These are phyloP conservation scores for Suillus subaureus DNA, from an alignment of 768 basidiomycete genomes.

Conservation along the genomic window DNA sequence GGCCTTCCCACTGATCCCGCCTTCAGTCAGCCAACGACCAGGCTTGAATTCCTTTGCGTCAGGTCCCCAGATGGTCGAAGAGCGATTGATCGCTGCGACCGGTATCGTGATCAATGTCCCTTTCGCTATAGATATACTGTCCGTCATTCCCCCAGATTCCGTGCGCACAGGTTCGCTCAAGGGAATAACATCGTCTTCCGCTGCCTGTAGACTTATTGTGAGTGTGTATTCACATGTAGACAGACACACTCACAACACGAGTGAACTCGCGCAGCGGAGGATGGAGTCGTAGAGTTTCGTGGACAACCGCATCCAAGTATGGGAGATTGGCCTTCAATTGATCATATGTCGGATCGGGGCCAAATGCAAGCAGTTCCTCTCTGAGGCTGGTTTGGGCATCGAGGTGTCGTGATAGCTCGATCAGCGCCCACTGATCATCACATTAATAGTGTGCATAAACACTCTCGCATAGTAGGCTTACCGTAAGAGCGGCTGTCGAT, in stretches of 20 bases:
- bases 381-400: conserved; percentile 51
- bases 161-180: conserved; percentile 52
- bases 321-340: conserved; percentile 51
- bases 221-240: background rate
- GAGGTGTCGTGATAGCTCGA: conserved; percentile 51
- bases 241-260: conserved; percentile 13
- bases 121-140: conserved; percentile 46
- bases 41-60: conserved; percentile 62
- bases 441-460: background rate
- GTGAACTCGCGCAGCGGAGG: conserved; percentile 33
- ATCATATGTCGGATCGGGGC: conserved; percentile 54
- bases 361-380: conserved; percentile 47
- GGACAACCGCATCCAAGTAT: conserved; percentile 54
- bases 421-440: conserved; percentile 50
- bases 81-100: conserved; percentile 49
- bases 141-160: conserved; percentile 39
- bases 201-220: conserved; percentile 34
- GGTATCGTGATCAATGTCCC: conserved; percentile 48
- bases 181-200: conserved; percentile 59
- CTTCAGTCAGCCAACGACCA: conserved; percentile 58
- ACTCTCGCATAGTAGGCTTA: background rate
- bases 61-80: conserved; percentile 61
- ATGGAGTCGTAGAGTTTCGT: conserved; percentile 47
- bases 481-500: conserved; percentile 20
- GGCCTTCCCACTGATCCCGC: conserved; percentile 28